Evolutionary conservation across 2,329 filamentous ascomycete species (phyloP).

Genomic region (Xylariaceae sp.): DNA sequence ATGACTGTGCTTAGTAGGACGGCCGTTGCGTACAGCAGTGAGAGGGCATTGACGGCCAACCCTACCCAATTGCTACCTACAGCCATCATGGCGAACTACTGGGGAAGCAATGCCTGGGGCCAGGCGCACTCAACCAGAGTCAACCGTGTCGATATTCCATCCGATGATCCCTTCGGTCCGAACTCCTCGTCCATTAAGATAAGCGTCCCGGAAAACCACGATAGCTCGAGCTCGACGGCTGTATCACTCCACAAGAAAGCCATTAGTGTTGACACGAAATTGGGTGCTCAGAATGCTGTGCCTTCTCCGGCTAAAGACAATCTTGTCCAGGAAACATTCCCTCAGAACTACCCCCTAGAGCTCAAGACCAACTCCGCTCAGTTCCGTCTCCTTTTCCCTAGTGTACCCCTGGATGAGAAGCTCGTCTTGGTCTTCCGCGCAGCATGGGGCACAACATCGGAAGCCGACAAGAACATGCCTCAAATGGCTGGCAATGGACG

Average conservation of each 20-base stretch:
- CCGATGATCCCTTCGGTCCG: constrained; percentile 36
- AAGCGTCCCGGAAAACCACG: constrained; percentile 25
- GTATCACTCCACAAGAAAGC: constrained; percentile 39
- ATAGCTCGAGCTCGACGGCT: constrained; percentile 26
- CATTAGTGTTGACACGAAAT: constrained; percentile 39
- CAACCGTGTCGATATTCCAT: constrained; percentile 20
- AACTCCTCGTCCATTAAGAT: constrained; percentile 34
- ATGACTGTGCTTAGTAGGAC: constrained; percentile 81
- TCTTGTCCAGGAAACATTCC: constrained; percentile 54
- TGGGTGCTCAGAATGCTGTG: constrained; percentile 25
- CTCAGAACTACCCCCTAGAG: constrained; percentile 71
- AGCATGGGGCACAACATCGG: constrained; percentile 63
- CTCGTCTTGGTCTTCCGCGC: constrained; percentile 88
- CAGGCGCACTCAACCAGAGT: constrained; percentile 27
- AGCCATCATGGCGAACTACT: constrained; percentile 85
- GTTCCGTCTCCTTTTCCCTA: constrained; percentile 86
- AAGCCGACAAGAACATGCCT: constrained; percentile 39
- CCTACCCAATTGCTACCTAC: constrained; percentile 69
- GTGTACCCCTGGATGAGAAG: constrained; percentile 70
- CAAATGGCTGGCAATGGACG: constrained; percentile 63
- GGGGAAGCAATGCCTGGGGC: constrained; percentile 80
- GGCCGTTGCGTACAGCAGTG: constrained; percentile 74
- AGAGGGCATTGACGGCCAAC: constrained; percentile 63
- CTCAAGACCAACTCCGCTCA: constrained; percentile 85
- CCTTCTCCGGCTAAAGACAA: constrained; percentile 31